Evolutionary conservation across 495 filamentous ascomycete species (phyloP).

Genomic region (Poronia punctata): DNA sequence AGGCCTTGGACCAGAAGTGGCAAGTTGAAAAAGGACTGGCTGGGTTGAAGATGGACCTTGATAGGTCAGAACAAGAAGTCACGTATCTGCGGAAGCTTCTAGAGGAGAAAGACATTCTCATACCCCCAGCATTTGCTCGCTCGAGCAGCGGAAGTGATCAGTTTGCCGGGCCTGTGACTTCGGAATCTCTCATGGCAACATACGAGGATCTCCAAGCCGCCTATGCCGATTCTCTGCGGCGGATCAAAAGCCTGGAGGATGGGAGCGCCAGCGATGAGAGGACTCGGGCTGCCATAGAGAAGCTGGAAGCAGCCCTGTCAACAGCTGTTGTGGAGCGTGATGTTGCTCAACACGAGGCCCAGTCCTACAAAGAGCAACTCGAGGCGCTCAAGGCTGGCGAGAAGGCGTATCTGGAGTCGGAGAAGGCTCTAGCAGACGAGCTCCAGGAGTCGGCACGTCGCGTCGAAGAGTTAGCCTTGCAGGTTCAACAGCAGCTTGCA

Average conservation of each 20-base stretch:
- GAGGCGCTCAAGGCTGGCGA: constrained; percentile 56
- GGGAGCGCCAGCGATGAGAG: constrained; percentile 39
- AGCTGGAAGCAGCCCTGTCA: constrained; percentile 57
- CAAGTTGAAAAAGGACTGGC: constrained; percentile 89
- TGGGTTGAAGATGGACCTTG: constrained; percentile 94
- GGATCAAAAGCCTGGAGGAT: constrained; percentile 49
- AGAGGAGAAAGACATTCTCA: constrained; percentile 77
- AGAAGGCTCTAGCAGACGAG: constrained; percentile 55
- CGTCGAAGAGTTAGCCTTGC: constrained; percentile 65
- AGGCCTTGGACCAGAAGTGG: constrained; percentile 94
- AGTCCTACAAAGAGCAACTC: constrained; percentile 52
- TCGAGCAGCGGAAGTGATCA: constrained; percentile 30
- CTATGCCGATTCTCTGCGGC: constrained; percentile 46
- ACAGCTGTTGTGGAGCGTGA: constrained; percentile 67
- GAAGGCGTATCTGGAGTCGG: constrained; percentile 54
- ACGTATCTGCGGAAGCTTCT: constrained; percentile 69
- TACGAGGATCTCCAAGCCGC: constrained; percentile 70
- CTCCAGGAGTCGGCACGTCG: constrained; percentile 64
- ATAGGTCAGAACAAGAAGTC: constrained; percentile 91
- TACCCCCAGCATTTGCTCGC: constrained; percentile 49
- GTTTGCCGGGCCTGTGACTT: constrained; percentile 42
- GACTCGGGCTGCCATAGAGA: constrained; percentile 51
- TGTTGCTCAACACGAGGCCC: constrained; percentile 53
- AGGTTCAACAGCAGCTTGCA: constrained; percentile 71
- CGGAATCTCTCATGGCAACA: constrained; percentile 67